Evolutionary conservation across 352 stramenopile species (phyloP).

Genomic region (Blastocystis sp.): DNA sequence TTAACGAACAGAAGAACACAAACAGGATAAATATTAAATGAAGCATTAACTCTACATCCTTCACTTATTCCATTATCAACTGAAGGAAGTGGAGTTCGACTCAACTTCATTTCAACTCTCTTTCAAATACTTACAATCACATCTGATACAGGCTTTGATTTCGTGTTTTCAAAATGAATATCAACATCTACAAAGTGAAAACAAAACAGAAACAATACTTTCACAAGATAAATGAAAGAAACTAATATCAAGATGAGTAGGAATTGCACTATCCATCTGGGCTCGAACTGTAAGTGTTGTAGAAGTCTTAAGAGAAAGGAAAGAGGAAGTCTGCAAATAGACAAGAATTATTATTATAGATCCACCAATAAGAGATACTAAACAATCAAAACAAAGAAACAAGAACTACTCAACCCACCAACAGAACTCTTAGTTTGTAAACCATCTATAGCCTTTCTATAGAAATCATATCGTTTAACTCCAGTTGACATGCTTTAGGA

Average conservation of each 20-base stretch:
- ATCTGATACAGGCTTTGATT: neutral
- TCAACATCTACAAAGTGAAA: neutral
- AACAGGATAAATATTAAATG: slow-evolving; percentile 3
- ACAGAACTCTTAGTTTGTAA: neutral
- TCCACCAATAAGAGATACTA: neutral
- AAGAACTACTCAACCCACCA: neutral
- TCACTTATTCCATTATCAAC: neutral
- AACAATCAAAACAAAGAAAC: neutral
- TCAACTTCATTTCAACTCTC: neutral
- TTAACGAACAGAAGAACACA: neutral
- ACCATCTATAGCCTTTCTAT: slow-evolving; percentile 7
- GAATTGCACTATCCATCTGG: neutral
- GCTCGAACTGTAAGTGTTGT: neutral
- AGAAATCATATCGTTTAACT: slow-evolving; percentile 21
- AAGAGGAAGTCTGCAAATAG: neutral
- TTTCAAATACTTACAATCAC: neutral
- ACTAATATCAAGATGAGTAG: neutral
- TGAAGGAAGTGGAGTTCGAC: neutral
- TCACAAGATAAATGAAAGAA: neutral
- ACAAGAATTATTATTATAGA: neutral
- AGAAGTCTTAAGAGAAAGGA: neutral
- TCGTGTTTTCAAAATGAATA: neutral
- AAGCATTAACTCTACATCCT: neutral
- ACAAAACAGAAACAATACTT: neutral
- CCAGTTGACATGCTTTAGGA: neutral